Evolutionary conservation across 768 basidiomycete genomes (phyloP), one percentile per base, ranked within the genome.

Genomic region (Russula sp.): DNA sequence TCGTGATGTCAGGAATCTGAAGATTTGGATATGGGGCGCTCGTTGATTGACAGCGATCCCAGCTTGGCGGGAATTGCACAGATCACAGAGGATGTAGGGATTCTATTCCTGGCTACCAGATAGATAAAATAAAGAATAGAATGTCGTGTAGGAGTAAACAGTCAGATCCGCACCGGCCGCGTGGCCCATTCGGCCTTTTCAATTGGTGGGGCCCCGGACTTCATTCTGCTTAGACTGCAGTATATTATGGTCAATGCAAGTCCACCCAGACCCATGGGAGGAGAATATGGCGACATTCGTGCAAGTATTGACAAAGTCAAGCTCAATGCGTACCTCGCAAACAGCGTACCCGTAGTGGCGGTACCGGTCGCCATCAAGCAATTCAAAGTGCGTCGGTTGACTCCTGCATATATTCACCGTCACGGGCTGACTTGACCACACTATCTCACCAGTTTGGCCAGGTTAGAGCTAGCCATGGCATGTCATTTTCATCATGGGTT

Each of bases 331-430:
- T 93, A 90, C 72, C 81, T 98, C 65, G 69, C 75, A 56, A 70
- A 75, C 56, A 74, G 82, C 68, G 83, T 88, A 8, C 73, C 78
- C 14, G 75, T 72, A 0, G 79, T 94, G 56, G 74, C 75, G 51
- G 73, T 82, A 2, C 90, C 92, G 0, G 82, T 96, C 18, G 74
- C 77, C 20, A 83, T 97, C 36, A 90, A 93, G 77, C 96, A 98
- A 74, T 98, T 98, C 80, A 91, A 91, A 75, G 91, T 91, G 73
- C 56, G 83, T 72, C 47, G 9, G 14, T 22, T 14, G 7, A 16
- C 11, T 25, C 6, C 22, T 1, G 3, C 5, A 34, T 25, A 2
- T 46, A n/a, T n/a, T 39, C 29, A 10, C 14, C 39, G 16, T 25
- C n/a, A n/a, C n/a, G n/a, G n/a, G n/a, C n/a, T n/a, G n/a, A n/a